Evolutionary conservation across 768 basidiomycete genomes (phyloP).

Genomic region (Rhodocollybia butyracea): DNA sequence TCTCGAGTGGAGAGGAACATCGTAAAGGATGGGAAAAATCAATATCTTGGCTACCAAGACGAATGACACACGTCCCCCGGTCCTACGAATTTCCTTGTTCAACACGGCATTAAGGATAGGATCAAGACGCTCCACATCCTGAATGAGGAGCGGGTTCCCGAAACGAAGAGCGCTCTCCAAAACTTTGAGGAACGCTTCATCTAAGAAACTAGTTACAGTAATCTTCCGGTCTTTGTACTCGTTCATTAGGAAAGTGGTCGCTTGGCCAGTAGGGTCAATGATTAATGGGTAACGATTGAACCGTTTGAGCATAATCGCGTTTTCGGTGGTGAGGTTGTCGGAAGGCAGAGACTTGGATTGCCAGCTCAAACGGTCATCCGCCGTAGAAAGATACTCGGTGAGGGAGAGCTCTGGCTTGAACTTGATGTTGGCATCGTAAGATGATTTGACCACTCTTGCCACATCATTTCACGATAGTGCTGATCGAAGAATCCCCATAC

Average conservation of each 20-base stretch:
- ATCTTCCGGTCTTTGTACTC: slow-evolving; percentile 97
- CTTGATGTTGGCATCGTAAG: slow-evolving; percentile 86
- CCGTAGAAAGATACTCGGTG: slow-evolving; percentile 94
- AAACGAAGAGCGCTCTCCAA: slow-evolving; percentile 98
- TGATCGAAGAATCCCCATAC: slow-evolving; percentile 99
- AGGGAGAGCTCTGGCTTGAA: slow-evolving; percentile 91
- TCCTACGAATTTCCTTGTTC: slow-evolving; percentile 93
- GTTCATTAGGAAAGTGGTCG: slow-evolving; percentile 89
- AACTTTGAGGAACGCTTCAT: slow-evolving; percentile 98
- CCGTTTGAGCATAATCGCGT: slow-evolving; percentile 99
- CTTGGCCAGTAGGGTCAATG: slow-evolving; percentile 97
- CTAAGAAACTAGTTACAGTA: slow-evolving; percentile 96
- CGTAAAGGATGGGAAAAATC: slow-evolving; percentile 99
- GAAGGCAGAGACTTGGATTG: slow-evolving; percentile 94
- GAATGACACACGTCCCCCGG: slow-evolving; percentile 95
- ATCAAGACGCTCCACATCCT: slow-evolving; percentile 96
- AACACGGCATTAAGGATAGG: slow-evolving; percentile 96
- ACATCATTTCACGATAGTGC: slow-evolving; percentile 95
- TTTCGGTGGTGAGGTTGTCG: slow-evolving; percentile 94
- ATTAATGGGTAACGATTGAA: slow-evolving; percentile 98
- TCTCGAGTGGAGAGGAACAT: slow-evolving; percentile 99
- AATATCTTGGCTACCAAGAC: slow-evolving; percentile 96
- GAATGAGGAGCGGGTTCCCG: slow-evolving; percentile 94
- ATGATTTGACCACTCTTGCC: slow-evolving; percentile 92
- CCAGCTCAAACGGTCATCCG: slow-evolving; percentile 94